Evolutionary conservation across 108 stramenopile species (phyloP).

Genomic region (Pinguiococcus pyrenoidosus): DNA sequence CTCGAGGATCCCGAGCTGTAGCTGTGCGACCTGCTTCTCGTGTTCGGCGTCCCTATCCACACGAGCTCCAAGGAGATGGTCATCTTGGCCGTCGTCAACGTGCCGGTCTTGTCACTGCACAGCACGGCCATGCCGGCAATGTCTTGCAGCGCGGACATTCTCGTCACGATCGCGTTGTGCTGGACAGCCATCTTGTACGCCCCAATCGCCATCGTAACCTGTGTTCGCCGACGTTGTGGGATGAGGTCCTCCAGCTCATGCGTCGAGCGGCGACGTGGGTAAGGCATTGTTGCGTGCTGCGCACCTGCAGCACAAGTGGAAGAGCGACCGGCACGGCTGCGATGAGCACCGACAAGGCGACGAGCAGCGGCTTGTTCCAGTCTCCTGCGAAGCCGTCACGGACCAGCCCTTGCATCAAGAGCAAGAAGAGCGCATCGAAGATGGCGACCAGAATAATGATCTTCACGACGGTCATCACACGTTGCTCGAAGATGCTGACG

Average conservation of each 20-base stretch:
- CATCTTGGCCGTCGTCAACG: constrained; percentile 65
- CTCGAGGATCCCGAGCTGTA: too few species aligned
- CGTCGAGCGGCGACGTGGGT: not conserved
- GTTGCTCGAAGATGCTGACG: constrained; percentile 52
- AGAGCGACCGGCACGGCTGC: constrained; percentile 70
- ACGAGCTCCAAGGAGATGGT: constrained; percentile 46
- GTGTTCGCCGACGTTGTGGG: not conserved
- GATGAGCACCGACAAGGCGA: constrained; percentile 50
- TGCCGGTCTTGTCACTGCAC: constrained; percentile 74
- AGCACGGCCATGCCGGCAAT: constrained; percentile 63
- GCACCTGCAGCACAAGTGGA: constrained; percentile 58
- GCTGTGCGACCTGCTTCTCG: too few species aligned
- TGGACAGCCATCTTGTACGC: constrained; percentile 55
- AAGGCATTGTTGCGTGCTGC: too few species aligned
- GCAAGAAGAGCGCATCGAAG: constrained; percentile 43
- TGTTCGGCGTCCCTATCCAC: too few species aligned
- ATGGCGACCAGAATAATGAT: constrained; percentile 39
- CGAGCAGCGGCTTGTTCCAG: constrained; percentile 15
- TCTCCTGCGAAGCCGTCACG: not conserved
- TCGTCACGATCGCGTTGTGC: constrained; percentile 63
- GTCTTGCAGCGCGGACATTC: constrained; percentile 65
- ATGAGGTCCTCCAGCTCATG: not conserved
- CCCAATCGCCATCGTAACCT: constrained; percentile 65
- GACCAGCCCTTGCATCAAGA: constrained; percentile 19
- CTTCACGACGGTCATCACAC: constrained; percentile 53